phyloP scores from a whole-genome alignment of 2,329 filamentous ascomycete genomes.

The Stylonectria norvegica region DNA sequence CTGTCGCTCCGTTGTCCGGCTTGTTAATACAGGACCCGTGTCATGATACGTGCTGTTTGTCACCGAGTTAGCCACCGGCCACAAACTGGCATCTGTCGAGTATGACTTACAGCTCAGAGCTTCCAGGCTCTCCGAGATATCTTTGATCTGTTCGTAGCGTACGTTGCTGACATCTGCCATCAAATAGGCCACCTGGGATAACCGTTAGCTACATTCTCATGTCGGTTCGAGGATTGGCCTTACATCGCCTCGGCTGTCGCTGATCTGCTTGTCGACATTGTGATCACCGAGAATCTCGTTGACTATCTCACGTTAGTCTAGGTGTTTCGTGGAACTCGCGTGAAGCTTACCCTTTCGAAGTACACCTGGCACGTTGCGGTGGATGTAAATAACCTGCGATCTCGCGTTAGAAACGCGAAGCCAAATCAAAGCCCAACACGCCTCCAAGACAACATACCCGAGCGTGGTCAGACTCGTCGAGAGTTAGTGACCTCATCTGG shows the following conservation, averaged over 20 bases:
- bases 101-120: conserved; percentile 66
- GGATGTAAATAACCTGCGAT: conserved; percentile 79
- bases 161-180: conserved; percentile 97
- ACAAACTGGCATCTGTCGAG: neutral
- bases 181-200: conserved; percentile 72
- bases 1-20: too few relatives aligned
- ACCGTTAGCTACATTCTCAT: neutral
- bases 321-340: neutral
- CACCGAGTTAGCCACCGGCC: conserved; percentile 5
- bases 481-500: conserved; percentile 79
- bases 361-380: conserved; percentile 94
- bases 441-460: conserved; percentile 51
- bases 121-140: conserved; percentile 80
- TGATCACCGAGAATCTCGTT: conserved; percentile 93
- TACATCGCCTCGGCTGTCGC: conserved; percentile 88
- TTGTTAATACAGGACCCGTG: conserved; percentile 44
- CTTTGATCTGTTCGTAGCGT: conserved; percentile 74
- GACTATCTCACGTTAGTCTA: conserved; percentile 48
- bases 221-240: conserved; percentile 21
- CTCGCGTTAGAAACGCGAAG: conserved; percentile 12
- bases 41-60: conserved; percentile 43
- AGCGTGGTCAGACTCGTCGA: conserved; percentile 85
- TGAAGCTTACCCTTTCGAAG: conserved; percentile 65
- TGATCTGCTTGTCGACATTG: conserved; percentile 99
- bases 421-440: neutral